Evolutionary conservation across 1,284 basidiomycete species (phyloP), one percentile per base, ranked within the genome.

Genomic region (Ceratobasidium sp.): DNA sequence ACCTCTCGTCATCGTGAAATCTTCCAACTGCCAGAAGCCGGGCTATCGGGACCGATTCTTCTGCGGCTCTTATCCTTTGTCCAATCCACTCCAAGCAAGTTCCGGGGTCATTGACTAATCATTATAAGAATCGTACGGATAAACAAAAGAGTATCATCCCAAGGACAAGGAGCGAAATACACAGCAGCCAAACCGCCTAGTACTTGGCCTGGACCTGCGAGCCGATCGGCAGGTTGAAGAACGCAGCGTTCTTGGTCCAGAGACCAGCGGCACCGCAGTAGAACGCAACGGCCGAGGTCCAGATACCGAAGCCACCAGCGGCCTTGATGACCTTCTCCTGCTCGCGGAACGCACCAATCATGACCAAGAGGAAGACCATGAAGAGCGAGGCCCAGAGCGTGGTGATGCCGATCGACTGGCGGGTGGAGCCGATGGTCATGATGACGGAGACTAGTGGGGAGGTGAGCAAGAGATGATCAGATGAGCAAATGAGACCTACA

Each of bases 301-400:
- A 76, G 74, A 90, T 85, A 43, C 94, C 94, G 46, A 94, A 82
- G 1, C 82, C 88, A 72, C 95, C 95, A 59, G 93, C 94, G 2
- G 90, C 92, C 79, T 88, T 91, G 80, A 66, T 69, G 19, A 81
- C 65, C n/a, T 69, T 74, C 3, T 74, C 73, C 27, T 69, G 51
- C 48, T 69, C 74, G n/a, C 56, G 76, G 75, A 76, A 77, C n/a
- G 74, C 41, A 24, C 75, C 77, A 49, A 73, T 75, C 53, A 62
- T 73, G 48, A 78, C 68, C 76, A 83, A 77, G 48, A 83, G 68
- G 78, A 83, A 83, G 19, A 81, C 82, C 37, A 84, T 76, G 74
- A 81, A 82, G 16, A 85, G 78, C 79, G 83, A 83, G 79, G 83
- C 82, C 81, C 85, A 85, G 51, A 85, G 79, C 16, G 78, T 59